Evolutionary conservation across 2,329 filamentous ascomycete species (phyloP), one percentile per base, ranked within the genome.

Genomic region (Monilinia fructicola): DNA sequence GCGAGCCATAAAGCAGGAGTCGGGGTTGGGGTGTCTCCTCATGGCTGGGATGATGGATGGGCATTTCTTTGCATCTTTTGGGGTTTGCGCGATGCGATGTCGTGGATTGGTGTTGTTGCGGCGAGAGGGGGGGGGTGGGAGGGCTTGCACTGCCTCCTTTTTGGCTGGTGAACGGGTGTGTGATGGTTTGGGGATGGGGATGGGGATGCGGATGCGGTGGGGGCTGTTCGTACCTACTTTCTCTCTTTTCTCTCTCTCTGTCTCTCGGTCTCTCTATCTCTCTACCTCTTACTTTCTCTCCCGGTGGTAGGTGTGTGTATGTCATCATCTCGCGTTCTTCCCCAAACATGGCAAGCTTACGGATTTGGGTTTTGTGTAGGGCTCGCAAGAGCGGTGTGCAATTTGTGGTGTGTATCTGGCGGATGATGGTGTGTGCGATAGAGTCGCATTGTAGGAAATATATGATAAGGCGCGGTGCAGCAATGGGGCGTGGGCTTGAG

Each of bases 261-360:
- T 5, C 46, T n/a, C 11, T 50, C 44, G 7, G 21, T 18, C n/a
- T n/a, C n/a, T 16, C 18, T 44, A 12, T 42, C 40, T 12, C 14
- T 42, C 40, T 42, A n/a, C n/a, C n/a, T n/a, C n/a, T n/a, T n/a
- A n/a, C n/a, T n/a, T 21, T 46, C 18, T 46, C 21, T 5, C 3
- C 5, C 21, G 42, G 42, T 18, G 18, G 42, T 44, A 18, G 42
- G 12, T 44, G 6, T 44, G 23, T 56, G 18, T 21, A 44, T 58
- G 23, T 58, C 21, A 50, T 18, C 28, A 48, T 50, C 56, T 38
- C 28, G 42, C 40, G 26, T 46, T 58, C 55, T 58, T 58, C 55
- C 55, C 18, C 46, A 58, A 31, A 46, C 26, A 58, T 58, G 31
- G 21, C 21, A 38, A 5, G 21, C 16, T 35, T 50, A 14, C 12